Evolutionary conservation across 1,284 basidiomycete species (phyloP).

Genomic region (Boletus holoroseus): DNA sequence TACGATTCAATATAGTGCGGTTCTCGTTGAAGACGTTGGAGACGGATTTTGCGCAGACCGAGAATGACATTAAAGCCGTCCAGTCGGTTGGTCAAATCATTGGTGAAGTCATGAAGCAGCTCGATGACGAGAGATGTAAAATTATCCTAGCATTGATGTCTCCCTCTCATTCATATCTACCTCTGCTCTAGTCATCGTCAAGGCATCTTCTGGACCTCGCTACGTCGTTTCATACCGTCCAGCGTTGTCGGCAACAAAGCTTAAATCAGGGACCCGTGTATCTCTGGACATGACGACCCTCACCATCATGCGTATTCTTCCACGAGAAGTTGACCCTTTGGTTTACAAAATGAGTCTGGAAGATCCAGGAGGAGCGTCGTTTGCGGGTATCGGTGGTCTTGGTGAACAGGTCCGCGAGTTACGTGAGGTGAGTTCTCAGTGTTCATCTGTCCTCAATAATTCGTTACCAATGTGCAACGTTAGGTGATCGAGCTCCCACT

Average conservation of each 20-base stretch:
- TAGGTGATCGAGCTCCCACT: slow-evolving; percentile 95
- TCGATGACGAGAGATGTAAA: slow-evolving; percentile 96
- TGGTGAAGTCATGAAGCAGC: slow-evolving; percentile 97
- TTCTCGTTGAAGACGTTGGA: slow-evolving; percentile 85
- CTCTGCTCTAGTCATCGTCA: slow-evolving; percentile 81
- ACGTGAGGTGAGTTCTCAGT: slow-evolving; percentile 64
- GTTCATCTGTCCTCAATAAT: background rate
- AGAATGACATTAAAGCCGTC: slow-evolving; percentile 98
- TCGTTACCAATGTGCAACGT: background rate
- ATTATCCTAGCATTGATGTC: slow-evolving; percentile 13
- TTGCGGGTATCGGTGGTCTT: slow-evolving; percentile 96
- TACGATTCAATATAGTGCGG: slow-evolving; percentile 46
- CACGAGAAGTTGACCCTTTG: slow-evolving; percentile 95
- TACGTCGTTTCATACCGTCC: slow-evolving; percentile 99
- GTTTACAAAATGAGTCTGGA: slow-evolving; percentile 99
- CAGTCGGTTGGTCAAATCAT: slow-evolving; percentile 99
- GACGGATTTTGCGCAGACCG: slow-evolving; percentile 90
- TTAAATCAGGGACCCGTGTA: slow-evolving; percentile 93
- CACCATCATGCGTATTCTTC: slow-evolving; percentile 98
- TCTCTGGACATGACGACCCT: slow-evolving; percentile 99
- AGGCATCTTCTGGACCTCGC: slow-evolving; percentile 95
- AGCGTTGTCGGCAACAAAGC: slow-evolving; percentile 84
- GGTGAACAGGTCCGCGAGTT: slow-evolving; percentile 95
- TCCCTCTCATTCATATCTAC: slow-evolving; percentile 1
- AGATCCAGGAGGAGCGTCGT: slow-evolving; percentile 92